phyloP scores from a whole-genome alignment of 1,284 basidiomycete species.

The Rugosomyces carneus region DNA sequence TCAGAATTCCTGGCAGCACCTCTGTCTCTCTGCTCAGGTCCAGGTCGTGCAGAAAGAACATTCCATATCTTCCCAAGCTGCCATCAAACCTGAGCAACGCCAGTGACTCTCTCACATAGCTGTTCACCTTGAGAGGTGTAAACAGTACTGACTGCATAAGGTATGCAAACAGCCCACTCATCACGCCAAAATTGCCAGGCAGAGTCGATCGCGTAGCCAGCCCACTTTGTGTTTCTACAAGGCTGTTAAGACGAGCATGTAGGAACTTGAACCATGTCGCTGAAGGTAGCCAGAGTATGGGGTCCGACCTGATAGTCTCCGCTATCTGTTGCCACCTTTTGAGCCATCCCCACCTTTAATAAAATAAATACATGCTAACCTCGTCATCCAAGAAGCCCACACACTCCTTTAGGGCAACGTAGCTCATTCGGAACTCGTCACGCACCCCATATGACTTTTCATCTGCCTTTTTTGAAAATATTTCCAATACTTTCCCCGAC shows the following conservation, averaged over 20 bases:
- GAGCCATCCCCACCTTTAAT: too few species aligned
- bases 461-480: neutral
- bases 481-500: neutral
- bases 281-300: constrained; percentile 13
- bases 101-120: constrained; percentile 12
- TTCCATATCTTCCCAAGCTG: neutral
- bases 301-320: neutral
- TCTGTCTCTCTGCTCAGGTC: constrained; percentile 1
- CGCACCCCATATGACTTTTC: constrained; percentile 4
- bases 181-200: constrained; percentile 12
- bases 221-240: constrained; percentile 5
- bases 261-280: constrained; percentile 9
- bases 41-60: constrained; percentile 9
- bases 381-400: neutral
- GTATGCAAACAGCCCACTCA: constrained; percentile 9
- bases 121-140: constrained; percentile 10
- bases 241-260: neutral
- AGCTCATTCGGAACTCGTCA: constrained; percentile 8
- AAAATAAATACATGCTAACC: constrained; percentile 1
- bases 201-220: neutral
- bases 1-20: neutral
- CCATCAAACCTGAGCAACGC: neutral
- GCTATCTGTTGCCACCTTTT: neutral
- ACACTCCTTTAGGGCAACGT: neutral
- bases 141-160: constrained; percentile 14